Evolutionary conservation across 2,329 filamentous ascomycete species (phyloP).

Genomic region (Ascochyta lentis): DNA sequence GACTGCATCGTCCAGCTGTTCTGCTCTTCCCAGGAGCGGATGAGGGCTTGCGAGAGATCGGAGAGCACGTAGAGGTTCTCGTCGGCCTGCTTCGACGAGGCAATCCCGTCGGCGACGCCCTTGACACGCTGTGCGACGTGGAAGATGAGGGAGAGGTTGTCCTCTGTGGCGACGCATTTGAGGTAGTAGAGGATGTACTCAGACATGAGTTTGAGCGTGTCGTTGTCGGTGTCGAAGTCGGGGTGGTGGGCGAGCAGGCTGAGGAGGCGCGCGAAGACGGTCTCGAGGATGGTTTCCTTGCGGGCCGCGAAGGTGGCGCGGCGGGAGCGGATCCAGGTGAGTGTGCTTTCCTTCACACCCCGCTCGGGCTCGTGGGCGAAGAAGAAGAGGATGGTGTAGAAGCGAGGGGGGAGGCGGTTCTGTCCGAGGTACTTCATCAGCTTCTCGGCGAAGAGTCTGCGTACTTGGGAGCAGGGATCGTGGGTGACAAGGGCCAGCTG

Average conservation of each 20-base stretch:
- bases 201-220: slow-evolving; percentile 80
- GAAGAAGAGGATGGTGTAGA: slow-evolving; percentile 89
- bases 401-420: slow-evolving; percentile 72
- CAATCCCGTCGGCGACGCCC: slow-evolving; percentile 82
- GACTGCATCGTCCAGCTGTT: slow-evolving; percentile 86
- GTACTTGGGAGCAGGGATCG: slow-evolving; percentile 75
- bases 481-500: slow-evolving; percentile 81
- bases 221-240: slow-evolving; percentile 71
- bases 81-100: slow-evolving; percentile 59
- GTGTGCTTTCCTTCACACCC: slow-evolving; percentile 75
- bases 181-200: slow-evolving; percentile 92
- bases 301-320: slow-evolving; percentile 67
- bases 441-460: slow-evolving; percentile 79
- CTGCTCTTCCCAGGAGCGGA: slow-evolving; percentile 84
- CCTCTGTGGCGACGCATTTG: slow-evolving; percentile 78
- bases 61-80: slow-evolving; percentile 84
- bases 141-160: slow-evolving; percentile 87
- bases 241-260: slow-evolving; percentile 93
- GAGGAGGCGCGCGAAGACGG: slow-evolving; percentile 79
- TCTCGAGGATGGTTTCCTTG: slow-evolving; percentile 72
- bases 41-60: slow-evolving; percentile 82
- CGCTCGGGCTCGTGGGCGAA: slow-evolving; percentile 85
- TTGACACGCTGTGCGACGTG: slow-evolving; percentile 94
- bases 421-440: slow-evolving; percentile 89
- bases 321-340: slow-evolving; percentile 89